Percentiles rank a stretch among this genome's conserved stretches.
Evolutionary conservation across 208 protist genomes (phyloP).

Genomic region (Wallacemonas sp.): DNA sequence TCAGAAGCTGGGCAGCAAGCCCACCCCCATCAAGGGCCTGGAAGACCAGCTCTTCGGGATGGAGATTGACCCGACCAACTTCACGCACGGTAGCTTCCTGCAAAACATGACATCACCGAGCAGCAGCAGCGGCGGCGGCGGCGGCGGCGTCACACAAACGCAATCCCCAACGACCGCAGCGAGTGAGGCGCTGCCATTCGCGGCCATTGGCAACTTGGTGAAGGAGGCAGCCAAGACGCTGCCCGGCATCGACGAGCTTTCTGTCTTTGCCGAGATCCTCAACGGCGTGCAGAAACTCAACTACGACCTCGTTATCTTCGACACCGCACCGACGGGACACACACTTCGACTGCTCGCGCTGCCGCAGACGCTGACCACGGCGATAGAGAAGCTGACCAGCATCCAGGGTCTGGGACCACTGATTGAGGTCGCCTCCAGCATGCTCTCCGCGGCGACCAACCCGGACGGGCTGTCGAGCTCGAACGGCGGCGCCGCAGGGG

Average conservation of each 20-base stretch:
- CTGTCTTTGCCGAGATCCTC: conserved; percentile 96
- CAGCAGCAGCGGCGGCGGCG: no score
- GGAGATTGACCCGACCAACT: conserved; percentile 88
- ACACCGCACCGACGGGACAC: conserved; percentile 99
- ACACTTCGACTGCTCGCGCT: conserved; percentile 96
- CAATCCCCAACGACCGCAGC: background rate
- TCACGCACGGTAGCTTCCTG: conserved; percentile 33
- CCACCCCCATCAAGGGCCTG: conserved; percentile 90
- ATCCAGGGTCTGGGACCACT: conserved; percentile 52
- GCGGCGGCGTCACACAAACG: no score
- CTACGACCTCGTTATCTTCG: conserved; percentile 97
- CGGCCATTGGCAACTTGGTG: conserved; percentile 39
- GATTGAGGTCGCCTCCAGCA: conserved; percentile 35
- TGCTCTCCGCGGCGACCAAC: conserved; percentile 24
- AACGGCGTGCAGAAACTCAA: conserved; percentile 84
- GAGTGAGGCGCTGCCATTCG: conserved; percentile 26
- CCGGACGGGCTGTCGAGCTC: no score
- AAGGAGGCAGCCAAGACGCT: conserved; percentile 69
- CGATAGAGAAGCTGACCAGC: conserved; percentile 46
- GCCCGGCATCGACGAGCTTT: conserved; percentile 98
- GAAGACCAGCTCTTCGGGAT: conserved; percentile 91
- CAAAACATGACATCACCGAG: background rate
- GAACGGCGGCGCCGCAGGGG: background rate
- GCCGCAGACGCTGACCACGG: conserved; percentile 63
- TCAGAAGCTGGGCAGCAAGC: conserved; percentile 92